Evolutionary conservation across 164 flowering plant species (phyloP), one percentile per base, ranked within the genome.

Genomic region (Aristolochia californica): DNA sequence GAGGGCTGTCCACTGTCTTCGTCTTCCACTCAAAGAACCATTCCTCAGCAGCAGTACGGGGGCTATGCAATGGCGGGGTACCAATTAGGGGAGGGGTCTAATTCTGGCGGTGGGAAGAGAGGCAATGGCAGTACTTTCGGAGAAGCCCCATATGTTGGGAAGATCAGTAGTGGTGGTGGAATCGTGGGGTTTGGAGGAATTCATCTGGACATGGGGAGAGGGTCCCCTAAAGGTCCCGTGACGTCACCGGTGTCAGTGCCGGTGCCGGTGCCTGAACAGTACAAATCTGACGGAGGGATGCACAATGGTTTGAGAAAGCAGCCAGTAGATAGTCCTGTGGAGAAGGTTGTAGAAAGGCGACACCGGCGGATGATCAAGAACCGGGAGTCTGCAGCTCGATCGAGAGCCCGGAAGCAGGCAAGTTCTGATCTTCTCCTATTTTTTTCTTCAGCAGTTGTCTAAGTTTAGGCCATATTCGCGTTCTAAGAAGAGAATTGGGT

Each of bases 351-450:
- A 68, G 98, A 88, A 73, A 80, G 96, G 67, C 67, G 96, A 51
- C 98, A 88, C 51, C 28, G 93, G 54, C 76, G 98, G 80, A 91
- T 91, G 98, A 91, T 91, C 60, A 91, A 91, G 80, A 91, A 91
- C 53, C 64, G 98, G 61, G 98, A 91, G 72, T 91, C 98, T 0
- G 98, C 98, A 0, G 98, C 98, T 0, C 73, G 98, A 64, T 91
- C 98, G 20, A 70, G 98, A 61, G 96, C 98, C 11, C 66, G 96
- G 62, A 91, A 91, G 56, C 98, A 91, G 91, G 98, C 84, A 61
- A n/a, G n/a, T 53, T 26, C 45, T 16, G 3, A n/a, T n/a, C n/a
- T n/a, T 18, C 2, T 3, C 12, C 11, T 2, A 14, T 28, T 7
- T 28, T 28, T 7, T 7, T n/a, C n/a, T n/a, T n/a, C n/a, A n/a